A percentile compares a stretch with the other conserved stretches of the same genome.
Evolutionary conservation across 2,329 filamentous ascomycete genomes (phyloP).

Genomic region (Penicillium sp.): DNA sequence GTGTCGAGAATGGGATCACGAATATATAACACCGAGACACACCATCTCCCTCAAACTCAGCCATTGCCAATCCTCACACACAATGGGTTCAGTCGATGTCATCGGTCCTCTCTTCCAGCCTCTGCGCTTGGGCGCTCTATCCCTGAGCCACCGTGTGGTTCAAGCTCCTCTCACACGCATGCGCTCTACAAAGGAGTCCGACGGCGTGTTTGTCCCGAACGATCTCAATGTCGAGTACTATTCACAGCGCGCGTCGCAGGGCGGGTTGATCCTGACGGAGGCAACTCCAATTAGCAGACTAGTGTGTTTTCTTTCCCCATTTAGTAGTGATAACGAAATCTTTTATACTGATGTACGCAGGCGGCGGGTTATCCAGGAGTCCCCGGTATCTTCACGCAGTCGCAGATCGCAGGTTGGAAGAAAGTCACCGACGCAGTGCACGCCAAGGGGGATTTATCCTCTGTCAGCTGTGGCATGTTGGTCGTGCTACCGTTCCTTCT

Average conservation of each 20-base stretch:
- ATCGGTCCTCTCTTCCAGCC: conserved; percentile 34
- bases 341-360: neutral
- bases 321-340: too few relatives aligned
- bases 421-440: conserved; percentile 32
- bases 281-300: conserved; percentile 30
- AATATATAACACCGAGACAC: conserved; percentile 1
- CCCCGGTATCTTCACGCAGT: conserved; percentile 27
- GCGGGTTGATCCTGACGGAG: conserved; percentile 33
- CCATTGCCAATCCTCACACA: conserved; percentile 2
- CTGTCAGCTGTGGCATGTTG: conserved; percentile 37
- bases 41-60: neutral
- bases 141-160: conserved; percentile 26
- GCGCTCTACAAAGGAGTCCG: conserved; percentile 25
- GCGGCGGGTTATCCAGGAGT: conserved; percentile 28
- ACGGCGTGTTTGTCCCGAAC: conserved; percentile 29
- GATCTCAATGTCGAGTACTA: conserved; percentile 31
- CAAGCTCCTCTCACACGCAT: conserved; percentile 27
- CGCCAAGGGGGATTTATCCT: conserved; percentile 28
- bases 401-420: conserved; percentile 32
- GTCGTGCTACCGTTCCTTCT: conserved; percentile 36
- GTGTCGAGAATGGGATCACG: neutral
- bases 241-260: conserved; percentile 29
- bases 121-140: conserved; percentile 25
- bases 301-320: conserved; percentile 10
- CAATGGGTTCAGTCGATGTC: conserved; percentile 24